Conservation (phyloP, 129 eudicot species). For the Centrapalus pauciflorus region DNA sequence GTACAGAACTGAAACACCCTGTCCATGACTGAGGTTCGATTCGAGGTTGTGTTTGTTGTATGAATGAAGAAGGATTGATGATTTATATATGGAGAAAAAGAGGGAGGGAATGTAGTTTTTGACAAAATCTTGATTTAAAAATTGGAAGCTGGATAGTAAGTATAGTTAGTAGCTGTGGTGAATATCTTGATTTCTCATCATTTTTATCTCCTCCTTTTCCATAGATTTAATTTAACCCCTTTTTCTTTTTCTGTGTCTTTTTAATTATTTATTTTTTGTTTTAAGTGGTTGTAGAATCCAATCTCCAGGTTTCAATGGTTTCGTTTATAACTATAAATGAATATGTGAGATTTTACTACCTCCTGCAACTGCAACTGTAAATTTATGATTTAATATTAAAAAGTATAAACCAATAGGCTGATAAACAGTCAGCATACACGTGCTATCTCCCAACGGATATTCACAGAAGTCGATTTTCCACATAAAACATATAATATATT, state of each 20-base stretch:
- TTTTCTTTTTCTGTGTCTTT: not conserved
- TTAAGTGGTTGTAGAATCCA: too few relatives aligned
- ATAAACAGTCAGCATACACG: too few relatives aligned
- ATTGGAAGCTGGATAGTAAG: constrained; percentile 23
- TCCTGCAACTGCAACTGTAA: too few relatives aligned
- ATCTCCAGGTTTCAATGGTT: too few relatives aligned
- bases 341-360: too few relatives aligned
- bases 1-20: constrained; percentile 51
- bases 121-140: constrained; percentile 39
- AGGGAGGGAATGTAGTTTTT: constrained; percentile 33
- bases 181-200: constrained; percentile 34
- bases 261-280: not conserved
- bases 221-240: constrained; percentile 27
- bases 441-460: too few relatives aligned
- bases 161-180: constrained; percentile 28
- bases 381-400: too few relatives aligned
- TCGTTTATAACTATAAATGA: too few relatives aligned
- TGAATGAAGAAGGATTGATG: constrained; percentile 21
- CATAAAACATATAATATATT: too few relatives aligned
- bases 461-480: too few relatives aligned
- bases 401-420: too few relatives aligned
- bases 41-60: constrained; percentile 27
- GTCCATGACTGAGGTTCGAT: constrained; percentile 12
- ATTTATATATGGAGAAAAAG: constrained; percentile 12
- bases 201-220: constrained; percentile 27